phyloP scores from a whole-genome alignment of 106 monocot genomes.

The Triglochin maritima region DNA sequence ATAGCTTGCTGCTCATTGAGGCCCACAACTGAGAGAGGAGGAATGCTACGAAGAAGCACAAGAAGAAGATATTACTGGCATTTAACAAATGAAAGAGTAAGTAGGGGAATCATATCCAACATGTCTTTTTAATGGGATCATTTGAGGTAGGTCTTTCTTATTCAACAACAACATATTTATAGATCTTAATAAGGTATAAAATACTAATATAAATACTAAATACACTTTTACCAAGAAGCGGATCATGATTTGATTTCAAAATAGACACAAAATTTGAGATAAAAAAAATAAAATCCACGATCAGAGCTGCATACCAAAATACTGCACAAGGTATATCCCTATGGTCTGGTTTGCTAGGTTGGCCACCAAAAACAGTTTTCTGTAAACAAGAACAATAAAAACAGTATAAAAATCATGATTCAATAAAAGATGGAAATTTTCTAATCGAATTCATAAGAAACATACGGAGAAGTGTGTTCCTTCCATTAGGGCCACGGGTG shows the following conservation, averaged over 20 bases:
- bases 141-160: too few relatives aligned
- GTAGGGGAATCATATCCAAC: too few relatives aligned
- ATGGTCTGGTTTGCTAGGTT: constrained; percentile 87
- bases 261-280: too few relatives aligned
- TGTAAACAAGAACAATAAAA: constrained; percentile 24
- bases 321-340: constrained; percentile 72
- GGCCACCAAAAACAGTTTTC: constrained; percentile 99
- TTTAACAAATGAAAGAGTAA: neutral
- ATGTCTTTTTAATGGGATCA: too few relatives aligned
- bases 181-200: too few relatives aligned
- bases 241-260: too few relatives aligned
- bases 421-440: neutral
- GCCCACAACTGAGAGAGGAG: constrained; percentile 93
- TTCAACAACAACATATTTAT: too few relatives aligned
- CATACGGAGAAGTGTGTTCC: constrained; percentile 93
- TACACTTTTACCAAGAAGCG: too few relatives aligned
- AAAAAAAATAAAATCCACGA: too few relatives aligned
- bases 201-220: too few relatives aligned
- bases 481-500: constrained; percentile 98
- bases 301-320: constrained; percentile 44
- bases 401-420: constrained; percentile 4
- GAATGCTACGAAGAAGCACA: constrained; percentile 42
- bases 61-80: neutral
- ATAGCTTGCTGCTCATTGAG: constrained; percentile 77
- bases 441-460: neutral